Base-by-base conservation (phyloP, 371 early-diverging fungal genomes). In the Mortierella sp. region DNA sequence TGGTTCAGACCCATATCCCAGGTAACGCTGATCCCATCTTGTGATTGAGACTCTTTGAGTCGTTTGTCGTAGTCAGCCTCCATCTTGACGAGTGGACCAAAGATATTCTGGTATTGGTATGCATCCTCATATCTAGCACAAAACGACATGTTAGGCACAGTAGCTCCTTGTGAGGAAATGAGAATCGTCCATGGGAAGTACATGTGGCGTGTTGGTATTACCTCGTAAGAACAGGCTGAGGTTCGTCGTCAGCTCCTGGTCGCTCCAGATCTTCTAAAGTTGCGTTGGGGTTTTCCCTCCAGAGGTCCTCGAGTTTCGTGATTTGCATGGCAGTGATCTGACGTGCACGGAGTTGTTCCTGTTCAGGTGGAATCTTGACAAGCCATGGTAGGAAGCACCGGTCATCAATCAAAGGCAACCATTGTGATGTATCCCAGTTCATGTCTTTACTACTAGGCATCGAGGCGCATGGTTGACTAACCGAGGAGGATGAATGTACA, bases 1-100 rank as follows among this genome's bases (percentile, higher is more conserved):
- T 89, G 90, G 80, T 96, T 98, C 59, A 98, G 81, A 45, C 97
- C 96, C n/a, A 92, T 88, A 81, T 97, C 97, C 98, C 98, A 98
- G 22, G 96, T 92, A 17, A 99, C 95, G 22, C 91, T 89, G 56
- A 99, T 93, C 67, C 95, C 93, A 52, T 96, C 95, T 80, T 98
- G 96, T 3, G 96, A 95, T 83, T 98, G 98, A 7, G 96, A 86
- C 79, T 98, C 99, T 79, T 96, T 98, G 47, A 97, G 74, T 62
- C 94, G 90, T 57, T 93, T 89, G 74, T 99, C 98, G 72, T 98
- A 94, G 57, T 97, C 96, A 24, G 97, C 98, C 79, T 99, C 99
- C 88, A 97, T 86, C 66, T 94, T 93, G 28, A 99, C 96, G 24
- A 99, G 81, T 5, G 98, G 97, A 3, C 94, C 96, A 80, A 97